Evolutionary conservation across 768 basidiomycete species (phyloP).

Genomic region (Peribolospora baueri): DNA sequence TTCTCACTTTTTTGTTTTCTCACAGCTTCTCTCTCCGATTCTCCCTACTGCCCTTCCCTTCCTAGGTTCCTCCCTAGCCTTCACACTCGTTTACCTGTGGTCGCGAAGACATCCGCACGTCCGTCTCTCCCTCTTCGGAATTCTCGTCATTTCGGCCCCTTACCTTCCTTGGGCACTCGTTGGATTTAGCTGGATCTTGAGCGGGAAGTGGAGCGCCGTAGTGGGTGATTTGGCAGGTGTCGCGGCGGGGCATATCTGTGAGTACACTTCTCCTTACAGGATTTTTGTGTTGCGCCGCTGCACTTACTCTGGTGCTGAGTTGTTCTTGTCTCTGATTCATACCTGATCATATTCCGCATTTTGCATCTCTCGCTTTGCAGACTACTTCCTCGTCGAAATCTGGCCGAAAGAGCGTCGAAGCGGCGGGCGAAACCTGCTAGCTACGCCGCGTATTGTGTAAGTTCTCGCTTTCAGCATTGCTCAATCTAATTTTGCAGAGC

Average conservation of each 20-base stretch:
- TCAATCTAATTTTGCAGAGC: too few species aligned
- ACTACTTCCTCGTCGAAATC: too few species aligned
- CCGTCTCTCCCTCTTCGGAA: constrained; percentile 84
- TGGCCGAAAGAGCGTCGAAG: too few species aligned
- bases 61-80: constrained; percentile 41
- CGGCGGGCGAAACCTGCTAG: too few species aligned
- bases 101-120: constrained; percentile 78
- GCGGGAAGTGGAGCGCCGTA: constrained; percentile 61
- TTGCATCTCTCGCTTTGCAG: too few species aligned
- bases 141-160: constrained; percentile 81
- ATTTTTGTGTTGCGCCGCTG: too few species aligned
- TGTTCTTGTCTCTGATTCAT: too few species aligned
- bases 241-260: constrained; percentile 41
- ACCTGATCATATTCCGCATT: too few species aligned
- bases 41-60: neutral
- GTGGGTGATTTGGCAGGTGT: constrained; percentile 62
- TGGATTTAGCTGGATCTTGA: constrained; percentile 46
- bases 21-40: neutral
- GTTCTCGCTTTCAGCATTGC: too few species aligned
- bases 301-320: too few species aligned
- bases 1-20: constrained; percentile 5
- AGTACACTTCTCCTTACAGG: too few species aligned
- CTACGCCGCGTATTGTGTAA: too few species aligned
- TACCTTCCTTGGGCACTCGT: constrained; percentile 85
- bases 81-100: constrained; percentile 94